Conservation (phyloP, 1,284 basidiomycete species). For the Xerocomus amazonicus region DNA sequence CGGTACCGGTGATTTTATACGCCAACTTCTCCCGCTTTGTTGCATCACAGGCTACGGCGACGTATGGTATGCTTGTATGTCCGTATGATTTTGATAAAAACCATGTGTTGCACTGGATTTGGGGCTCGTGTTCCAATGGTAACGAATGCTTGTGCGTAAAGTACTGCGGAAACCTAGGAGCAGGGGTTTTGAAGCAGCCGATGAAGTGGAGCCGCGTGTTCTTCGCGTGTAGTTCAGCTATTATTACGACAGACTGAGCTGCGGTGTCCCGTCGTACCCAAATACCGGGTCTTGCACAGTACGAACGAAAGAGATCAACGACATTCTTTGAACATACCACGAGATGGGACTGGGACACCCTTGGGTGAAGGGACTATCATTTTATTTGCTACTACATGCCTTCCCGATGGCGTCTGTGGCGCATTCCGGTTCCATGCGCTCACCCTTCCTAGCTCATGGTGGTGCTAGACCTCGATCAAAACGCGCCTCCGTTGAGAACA, state of each 20-base stretch:
- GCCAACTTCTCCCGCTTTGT: not conserved
- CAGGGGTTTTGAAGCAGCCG: not conserved
- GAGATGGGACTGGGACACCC: conserved; percentile 22
- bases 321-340: conserved; percentile 8
- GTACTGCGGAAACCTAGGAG: not conserved
- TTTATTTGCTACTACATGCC: conserved; percentile 12
- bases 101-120: conserved; percentile 4
- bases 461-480: conserved; percentile 11
- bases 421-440: conserved; percentile 13
- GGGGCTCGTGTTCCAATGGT: not conserved
- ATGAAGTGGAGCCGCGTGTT: conserved; percentile 19
- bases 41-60: conserved; percentile 8
- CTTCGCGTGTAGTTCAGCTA: conserved; percentile 14
- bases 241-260: conserved; percentile 15
- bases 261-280: conserved; percentile 4
- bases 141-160: not conserved
- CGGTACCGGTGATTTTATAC: conserved; percentile 82
- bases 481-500: conserved; percentile 38
- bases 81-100: conserved; percentile 11
- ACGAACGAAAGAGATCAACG: not conserved
- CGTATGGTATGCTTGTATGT: conserved; percentile 23
- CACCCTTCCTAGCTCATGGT: not conserved
- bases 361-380: conserved; percentile 5
- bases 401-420: conserved; percentile 11
- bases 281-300: not conserved